These are phyloP conservation scores for Fusarium verticillioides DNA, from an alignment of 2,329 filamentous ascomycete genomes.

Conservation along the genomic window DNA sequence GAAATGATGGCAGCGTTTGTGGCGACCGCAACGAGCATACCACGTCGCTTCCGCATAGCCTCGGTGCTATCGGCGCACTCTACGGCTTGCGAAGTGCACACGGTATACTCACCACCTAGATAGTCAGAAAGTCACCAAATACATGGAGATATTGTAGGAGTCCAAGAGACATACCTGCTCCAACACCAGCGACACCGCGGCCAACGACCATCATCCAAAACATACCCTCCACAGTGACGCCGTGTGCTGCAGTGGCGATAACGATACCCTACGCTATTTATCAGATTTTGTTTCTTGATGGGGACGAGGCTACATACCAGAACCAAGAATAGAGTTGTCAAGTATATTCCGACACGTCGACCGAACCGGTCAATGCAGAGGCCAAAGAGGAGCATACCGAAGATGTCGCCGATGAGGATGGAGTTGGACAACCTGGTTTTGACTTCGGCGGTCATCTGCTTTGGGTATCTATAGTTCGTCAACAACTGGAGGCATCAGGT, in stretches of 20 bases:
- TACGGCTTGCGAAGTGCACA: background rate
- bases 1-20: background rate
- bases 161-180: background rate
- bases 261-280: background rate
- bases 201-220: conserved; percentile 3
- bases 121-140: background rate
- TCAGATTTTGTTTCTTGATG: fast-evolving
- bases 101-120: background rate
- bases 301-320: background rate
- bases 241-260: background rate
- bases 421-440: background rate
- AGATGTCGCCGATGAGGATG: background rate
- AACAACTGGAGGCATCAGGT: fast-evolving
- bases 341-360: background rate
- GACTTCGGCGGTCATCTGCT: background rate
- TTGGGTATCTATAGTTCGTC: background rate
- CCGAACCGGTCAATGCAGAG: background rate
- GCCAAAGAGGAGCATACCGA: background rate
- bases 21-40: background rate
- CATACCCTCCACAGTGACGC: background rate
- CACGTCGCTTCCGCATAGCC: background rate
- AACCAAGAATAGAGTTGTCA: background rate
- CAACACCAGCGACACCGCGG: background rate
- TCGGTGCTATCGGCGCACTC: background rate
- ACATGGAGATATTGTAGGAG: no score